These are phyloP conservation scores for Starmerella bombicola DNA, from an alignment of 805 yeast genomes.

Conservation along the genomic window DNA sequence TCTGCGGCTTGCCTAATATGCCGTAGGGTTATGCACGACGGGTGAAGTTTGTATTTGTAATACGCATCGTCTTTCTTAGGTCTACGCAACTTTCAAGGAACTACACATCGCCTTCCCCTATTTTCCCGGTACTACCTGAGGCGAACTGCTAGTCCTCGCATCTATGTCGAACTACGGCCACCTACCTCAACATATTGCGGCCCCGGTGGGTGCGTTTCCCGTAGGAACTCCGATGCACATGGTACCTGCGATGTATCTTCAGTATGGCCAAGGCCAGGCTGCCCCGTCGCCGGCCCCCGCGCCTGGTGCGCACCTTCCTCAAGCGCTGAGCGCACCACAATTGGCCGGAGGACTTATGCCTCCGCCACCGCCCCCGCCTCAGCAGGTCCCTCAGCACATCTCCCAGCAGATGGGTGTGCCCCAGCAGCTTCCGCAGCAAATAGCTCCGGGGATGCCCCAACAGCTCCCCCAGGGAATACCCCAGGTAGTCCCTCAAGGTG, in stretches of 20 bases:
- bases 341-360: constrained; percentile 6
- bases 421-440: no score
- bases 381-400: neutral
- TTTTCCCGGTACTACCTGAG: no score
- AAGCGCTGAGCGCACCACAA: constrained; percentile 2
- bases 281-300: constrained; percentile 6
- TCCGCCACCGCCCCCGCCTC: neutral
- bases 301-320: constrained; percentile 4
- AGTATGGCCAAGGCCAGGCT: constrained; percentile 8
- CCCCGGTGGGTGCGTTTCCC: constrained; percentile 10
- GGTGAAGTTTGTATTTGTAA: constrained; percentile 2
- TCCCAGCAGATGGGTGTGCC: neutral
- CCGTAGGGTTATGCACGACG: constrained; percentile 4
- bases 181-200: constrained; percentile 12
- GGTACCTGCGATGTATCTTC: constrained; percentile 10
- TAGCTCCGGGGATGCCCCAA: no score
- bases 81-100: neutral
- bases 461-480: no score
- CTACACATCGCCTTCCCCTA: no score
- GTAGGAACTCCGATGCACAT: constrained; percentile 10
- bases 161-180: constrained; percentile 17
- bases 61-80: constrained; percentile 2
- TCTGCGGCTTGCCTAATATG: neutral
- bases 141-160: no score
- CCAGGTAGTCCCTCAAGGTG: no score